Conservation (phyloP, 1,284 basidiomycete genomes). For the Ceratobasidium sp. region DNA sequence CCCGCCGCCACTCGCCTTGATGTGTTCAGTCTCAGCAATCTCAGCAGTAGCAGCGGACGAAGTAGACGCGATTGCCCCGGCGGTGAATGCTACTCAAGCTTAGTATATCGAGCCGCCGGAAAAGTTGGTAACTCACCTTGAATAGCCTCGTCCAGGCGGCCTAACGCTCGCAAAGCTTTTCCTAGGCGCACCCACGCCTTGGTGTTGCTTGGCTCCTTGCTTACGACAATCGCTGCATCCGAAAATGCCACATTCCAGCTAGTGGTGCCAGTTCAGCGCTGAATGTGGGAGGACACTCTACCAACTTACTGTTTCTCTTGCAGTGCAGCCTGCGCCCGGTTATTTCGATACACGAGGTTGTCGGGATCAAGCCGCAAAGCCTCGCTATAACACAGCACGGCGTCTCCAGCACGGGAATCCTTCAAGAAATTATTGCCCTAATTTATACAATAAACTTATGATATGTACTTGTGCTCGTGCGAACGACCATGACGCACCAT, state of each 20-base stretch:
- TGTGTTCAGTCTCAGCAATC: conserved; percentile 17
- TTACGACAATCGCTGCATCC: conserved; percentile 29
- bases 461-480: conserved; percentile 14
- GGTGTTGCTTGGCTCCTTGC: conserved; percentile 33
- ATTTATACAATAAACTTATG: conserved; percentile 11
- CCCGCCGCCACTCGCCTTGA: conserved; percentile 10
- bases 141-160: conserved; percentile 25
- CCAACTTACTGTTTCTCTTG: conserved; percentile 33
- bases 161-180: conserved; percentile 20
- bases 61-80: conserved; percentile 20
- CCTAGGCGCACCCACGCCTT: conserved; percentile 40
- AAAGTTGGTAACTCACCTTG: not conserved
- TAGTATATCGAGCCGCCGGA: not conserved
- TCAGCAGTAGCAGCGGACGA: conserved; percentile 24
- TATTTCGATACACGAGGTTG: conserved; percentile 31
- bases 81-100: conserved; percentile 22
- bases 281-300: not conserved
- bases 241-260: conserved; percentile 33
- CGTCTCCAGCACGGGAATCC: conserved; percentile 24
- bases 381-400: conserved; percentile 35
- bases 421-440: conserved; percentile 43
- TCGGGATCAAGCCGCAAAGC: conserved; percentile 22
- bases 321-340: conserved; percentile 30
- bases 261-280: not conserved
- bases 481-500: conserved; percentile 35